A percentile compares a stretch with the other conserved stretches of the same genome.
Evolutionary conservation across 2,329 filamentous ascomycete species (phyloP).

Genomic region (Arthroderma uncinatum): DNA sequence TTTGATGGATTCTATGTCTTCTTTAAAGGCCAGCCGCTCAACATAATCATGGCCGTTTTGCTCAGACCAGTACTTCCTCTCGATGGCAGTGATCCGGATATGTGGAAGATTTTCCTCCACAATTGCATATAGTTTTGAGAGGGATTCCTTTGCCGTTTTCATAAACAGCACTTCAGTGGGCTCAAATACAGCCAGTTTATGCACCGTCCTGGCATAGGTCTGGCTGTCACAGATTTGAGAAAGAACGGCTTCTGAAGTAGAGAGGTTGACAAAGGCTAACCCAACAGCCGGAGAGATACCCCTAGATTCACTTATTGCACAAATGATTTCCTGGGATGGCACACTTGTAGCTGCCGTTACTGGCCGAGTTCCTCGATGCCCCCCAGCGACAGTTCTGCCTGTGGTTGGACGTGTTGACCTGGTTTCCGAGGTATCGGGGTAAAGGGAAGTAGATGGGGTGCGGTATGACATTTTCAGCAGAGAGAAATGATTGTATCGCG

Average conservation of each 20-base stretch:
- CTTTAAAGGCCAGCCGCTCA: conserved; percentile 62
- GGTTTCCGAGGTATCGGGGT: not conserved
- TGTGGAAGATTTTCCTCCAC: conserved; percentile 60
- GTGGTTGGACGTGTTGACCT: conserved; percentile 12
- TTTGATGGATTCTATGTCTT: conserved; percentile 72
- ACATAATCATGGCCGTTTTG: conserved; percentile 65
- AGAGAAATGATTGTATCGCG: not conserved
- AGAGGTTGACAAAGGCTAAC: conserved; percentile 74
- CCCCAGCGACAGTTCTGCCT: conserved; percentile 13
- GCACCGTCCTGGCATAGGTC: conserved; percentile 76
- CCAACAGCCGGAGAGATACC: conserved; percentile 76
- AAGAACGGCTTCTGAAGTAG: conserved; percentile 70
- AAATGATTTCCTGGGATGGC: conserved; percentile 63
- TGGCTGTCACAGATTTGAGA: conserved; percentile 90
- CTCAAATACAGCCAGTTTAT: conserved; percentile 71
- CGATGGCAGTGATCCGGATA: conserved; percentile 51
- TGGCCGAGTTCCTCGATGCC: conserved; percentile 41
- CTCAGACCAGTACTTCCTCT: conserved; percentile 78
- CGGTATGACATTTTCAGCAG: not conserved
- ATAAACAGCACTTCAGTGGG: conserved; percentile 73
- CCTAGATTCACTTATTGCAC: conserved; percentile 78
- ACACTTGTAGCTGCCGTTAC: conserved; percentile 48
- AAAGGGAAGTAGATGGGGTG: not conserved
- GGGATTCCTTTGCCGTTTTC: conserved; percentile 55
- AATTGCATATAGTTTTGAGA: conserved; percentile 63